Base-by-base conservation (phyloP, 129 eudicot genomes). In the Pseudognaphalium luteoalbum region DNA sequence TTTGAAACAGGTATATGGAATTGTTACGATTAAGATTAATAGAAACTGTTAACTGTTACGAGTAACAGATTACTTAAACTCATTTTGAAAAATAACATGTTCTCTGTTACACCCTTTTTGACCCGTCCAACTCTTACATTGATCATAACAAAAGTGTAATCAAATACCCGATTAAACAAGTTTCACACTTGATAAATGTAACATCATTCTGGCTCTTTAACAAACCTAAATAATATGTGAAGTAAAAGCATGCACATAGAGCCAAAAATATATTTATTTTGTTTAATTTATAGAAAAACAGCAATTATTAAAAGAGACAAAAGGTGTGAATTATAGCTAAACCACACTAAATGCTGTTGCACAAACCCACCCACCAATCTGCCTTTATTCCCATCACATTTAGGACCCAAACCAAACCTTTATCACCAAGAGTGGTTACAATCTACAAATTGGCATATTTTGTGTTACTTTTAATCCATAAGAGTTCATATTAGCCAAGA, bases 301-400 rank as follows among this genome's bases (percentile, higher is more conserved):
- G 1, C 69, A 67, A 25, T 68, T 58, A 59, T 68, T 69, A 69
- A 39, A 69, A 41, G 70, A 57, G 61, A 9, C 21, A 58, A 35
- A 11, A 29, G 39, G 76, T 68, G 75, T 58, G 61, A 77, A 69
- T 68, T 77, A 77, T 77, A 77, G 76, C 81, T 57, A 59, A 42
- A 58, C 70, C 63, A 69, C 76, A 73, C 74, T 80, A 80, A 80
- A 66, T 73, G 83, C n/a, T 56, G 76, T 70, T 78, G 76, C 76
- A 78, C 63, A 65, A 80, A 73, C 68, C 74, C 75, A 80, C 74
- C 83, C 78, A 80, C 79, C 74, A 80, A 80, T 80, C 74, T 80
- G 60, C 78, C 78, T 72, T 71, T 70, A 61, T 77, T 70, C 41
- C 81, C 72, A 44, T 70, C 66, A 72, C 72, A 71, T 78, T 71